Evolutionary conservation across 2,329 filamentous ascomycete genomes (phyloP).

Genomic region (Rhynchosporium secalis): DNA sequence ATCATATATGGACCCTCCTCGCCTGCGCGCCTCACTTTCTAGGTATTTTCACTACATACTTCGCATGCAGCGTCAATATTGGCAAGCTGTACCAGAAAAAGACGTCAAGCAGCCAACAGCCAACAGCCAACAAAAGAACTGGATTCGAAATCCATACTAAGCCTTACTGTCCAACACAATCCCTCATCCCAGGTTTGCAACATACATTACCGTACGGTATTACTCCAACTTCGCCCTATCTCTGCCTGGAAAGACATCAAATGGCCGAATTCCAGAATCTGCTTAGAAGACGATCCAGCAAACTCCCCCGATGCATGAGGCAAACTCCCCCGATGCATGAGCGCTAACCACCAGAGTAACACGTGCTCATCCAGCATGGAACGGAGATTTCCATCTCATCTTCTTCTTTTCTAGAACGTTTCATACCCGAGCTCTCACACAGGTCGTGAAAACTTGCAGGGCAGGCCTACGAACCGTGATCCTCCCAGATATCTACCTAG

Average conservation of each 20-base stretch:
- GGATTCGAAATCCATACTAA: background rate
- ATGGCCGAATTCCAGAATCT: background rate
- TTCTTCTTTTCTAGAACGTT: slow-evolving; percentile 24
- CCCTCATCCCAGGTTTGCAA: too few relatives aligned
- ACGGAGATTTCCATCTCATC: slow-evolving; percentile 5
- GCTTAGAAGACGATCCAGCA: slow-evolving; percentile 16
- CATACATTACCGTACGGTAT: too few relatives aligned
- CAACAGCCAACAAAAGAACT: background rate
- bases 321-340: slow-evolving; percentile 16
- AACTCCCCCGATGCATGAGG: slow-evolving; percentile 15
- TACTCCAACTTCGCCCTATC: too few relatives aligned
- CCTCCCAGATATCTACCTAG: slow-evolving; percentile 5
- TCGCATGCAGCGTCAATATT: slow-evolving; percentile 1
- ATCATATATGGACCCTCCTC: background rate
- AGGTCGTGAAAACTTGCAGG: too few relatives aligned
- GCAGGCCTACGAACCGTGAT: slow-evolving; percentile 2
- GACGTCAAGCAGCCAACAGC: background rate
- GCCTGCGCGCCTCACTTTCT: background rate
- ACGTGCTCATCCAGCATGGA: slow-evolving; percentile 8
- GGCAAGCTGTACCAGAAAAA: slow-evolving; percentile 12
- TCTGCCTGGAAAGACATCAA: background rate
- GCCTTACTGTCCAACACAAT: background rate
- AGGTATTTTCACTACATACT: background rate
- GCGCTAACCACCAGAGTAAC: background rate
- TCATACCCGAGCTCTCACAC: slow-evolving; percentile 2